phyloP scores from a whole-genome alignment of 495 filamentous ascomycete species.

The Acidiella bohemica region DNA sequence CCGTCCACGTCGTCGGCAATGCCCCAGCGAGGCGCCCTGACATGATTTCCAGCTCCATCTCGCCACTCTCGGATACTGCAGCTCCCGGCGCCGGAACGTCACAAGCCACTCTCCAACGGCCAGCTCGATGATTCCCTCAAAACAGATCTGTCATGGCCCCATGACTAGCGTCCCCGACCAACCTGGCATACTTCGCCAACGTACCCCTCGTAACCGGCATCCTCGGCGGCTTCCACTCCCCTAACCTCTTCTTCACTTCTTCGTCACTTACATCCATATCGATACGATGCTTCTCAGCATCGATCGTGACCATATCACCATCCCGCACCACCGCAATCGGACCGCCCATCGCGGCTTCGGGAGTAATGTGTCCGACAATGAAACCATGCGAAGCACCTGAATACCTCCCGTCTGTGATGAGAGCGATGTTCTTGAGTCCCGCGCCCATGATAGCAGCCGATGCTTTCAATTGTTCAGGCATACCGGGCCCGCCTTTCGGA shows the following conservation, averaged over 20 bases:
- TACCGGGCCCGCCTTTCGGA: constrained; percentile 87
- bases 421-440: constrained; percentile 70
- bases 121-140: no score
- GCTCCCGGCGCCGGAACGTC: no score
- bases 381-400: constrained; percentile 87
- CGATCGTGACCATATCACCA: constrained; percentile 78
- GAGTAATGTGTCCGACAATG: constrained; percentile 89
- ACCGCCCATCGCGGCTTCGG: constrained; percentile 75
- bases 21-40: no score
- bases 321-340: constrained; percentile 69
- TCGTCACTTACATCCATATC: constrained; percentile 60
- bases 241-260: constrained; percentile 54
- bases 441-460: constrained; percentile 89
- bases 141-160: constrained; percentile 40
- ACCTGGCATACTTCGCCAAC: constrained; percentile 74
- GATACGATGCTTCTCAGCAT: constrained; percentile 65
- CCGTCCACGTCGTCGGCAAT: no score
- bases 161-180: constrained; percentile 62
- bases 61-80: no score
- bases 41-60: no score
- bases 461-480: constrained; percentile 94
- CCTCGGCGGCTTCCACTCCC: constrained; percentile 59
- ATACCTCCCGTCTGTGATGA: constrained; percentile 91
- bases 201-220: constrained; percentile 71
- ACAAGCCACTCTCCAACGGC: no score